These are phyloP conservation scores for Pleurotus platypus DNA, from an alignment of 768 basidiomycete genomes.

Conservation along the genomic window DNA sequence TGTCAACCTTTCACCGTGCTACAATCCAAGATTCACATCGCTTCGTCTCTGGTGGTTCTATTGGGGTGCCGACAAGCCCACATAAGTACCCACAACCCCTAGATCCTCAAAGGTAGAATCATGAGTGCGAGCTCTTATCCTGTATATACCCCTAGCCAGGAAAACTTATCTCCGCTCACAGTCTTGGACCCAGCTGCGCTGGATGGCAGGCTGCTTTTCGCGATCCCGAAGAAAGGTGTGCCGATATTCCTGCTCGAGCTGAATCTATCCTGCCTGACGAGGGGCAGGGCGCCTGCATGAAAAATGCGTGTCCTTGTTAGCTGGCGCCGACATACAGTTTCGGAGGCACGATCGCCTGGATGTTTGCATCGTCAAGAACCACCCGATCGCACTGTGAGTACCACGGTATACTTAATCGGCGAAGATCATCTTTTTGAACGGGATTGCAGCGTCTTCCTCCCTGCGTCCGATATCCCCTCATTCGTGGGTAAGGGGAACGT, in stretches of 20 bases:
- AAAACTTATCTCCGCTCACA: not conserved
- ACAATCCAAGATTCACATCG: no score
- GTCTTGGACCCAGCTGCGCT: slow-evolving; percentile 67
- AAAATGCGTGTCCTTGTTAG: slow-evolving; percentile 80
- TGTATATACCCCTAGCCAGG: not conserved
- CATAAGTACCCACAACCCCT: no score
- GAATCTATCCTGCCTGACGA: slow-evolving; percentile 6
- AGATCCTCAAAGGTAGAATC: slow-evolving; percentile 5
- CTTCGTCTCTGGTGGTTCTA: no score
- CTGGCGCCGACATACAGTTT: slow-evolving; percentile 97
- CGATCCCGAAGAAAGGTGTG: slow-evolving; percentile 95
- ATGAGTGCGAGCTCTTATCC: slow-evolving; percentile 8
- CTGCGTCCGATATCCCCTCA: slow-evolving; percentile 94
- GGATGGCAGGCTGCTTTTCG: slow-evolving; percentile 85
- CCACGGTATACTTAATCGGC: not conserved
- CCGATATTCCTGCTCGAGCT: not conserved
- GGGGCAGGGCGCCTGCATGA: slow-evolving; percentile 79
- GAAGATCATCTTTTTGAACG: not conserved
- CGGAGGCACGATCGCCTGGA: slow-evolving; percentile 84
- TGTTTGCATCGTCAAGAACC: slow-evolving; percentile 91
- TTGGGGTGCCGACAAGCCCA: no score
- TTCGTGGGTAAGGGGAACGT: slow-evolving; percentile 98
- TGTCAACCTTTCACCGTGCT: no score
- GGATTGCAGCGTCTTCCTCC: slow-evolving; percentile 80
- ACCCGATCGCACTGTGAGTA: slow-evolving; percentile 86